A percentile compares a stretch with the other conserved stretches of the same genome.
Conservation (phyloP, 805 yeast genomes). For the Wickerhamiella slavikovae region DNA sequence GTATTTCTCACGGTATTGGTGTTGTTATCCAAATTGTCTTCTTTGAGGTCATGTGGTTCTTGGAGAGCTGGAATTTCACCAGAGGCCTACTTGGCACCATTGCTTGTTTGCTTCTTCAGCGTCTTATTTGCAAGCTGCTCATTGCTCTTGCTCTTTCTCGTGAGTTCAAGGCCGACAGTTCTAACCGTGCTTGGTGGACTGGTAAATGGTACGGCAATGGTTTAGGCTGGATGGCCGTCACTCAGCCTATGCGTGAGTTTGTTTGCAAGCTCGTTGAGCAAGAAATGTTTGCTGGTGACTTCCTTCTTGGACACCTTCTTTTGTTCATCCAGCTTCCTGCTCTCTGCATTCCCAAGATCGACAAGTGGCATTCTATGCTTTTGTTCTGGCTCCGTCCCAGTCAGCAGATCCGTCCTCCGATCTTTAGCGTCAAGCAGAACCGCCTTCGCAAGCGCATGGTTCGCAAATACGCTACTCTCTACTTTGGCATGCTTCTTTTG, state of each 20-base stretch:
- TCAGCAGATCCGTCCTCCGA: slow-evolving; percentile 94
- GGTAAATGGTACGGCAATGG: slow-evolving; percentile 98
- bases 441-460: slow-evolving; percentile 95
- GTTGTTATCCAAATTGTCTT: slow-evolving; percentile 71
- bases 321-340: slow-evolving; percentile 80
- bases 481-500: slow-evolving; percentile 44
- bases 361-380: slow-evolving; percentile 96
- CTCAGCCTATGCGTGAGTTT: slow-evolving; percentile 93
- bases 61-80: slow-evolving; percentile 78
- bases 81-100: slow-evolving; percentile 74
- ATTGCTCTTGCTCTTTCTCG: slow-evolving; percentile 66
- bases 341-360: slow-evolving; percentile 66
- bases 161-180: slow-evolving; percentile 87
- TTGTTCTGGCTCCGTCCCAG: slow-evolving; percentile 97
- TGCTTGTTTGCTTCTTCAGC: slow-evolving; percentile 70
- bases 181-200: slow-evolving; percentile 99
- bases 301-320: slow-evolving; percentile 74
- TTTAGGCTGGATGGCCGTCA: slow-evolving; percentile 79
- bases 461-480: slow-evolving; percentile 71
- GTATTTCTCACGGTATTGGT: slow-evolving; percentile 86
- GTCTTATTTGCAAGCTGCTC: slow-evolving; percentile 68
- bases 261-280: slow-evolving; percentile 82
- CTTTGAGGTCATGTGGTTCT: slow-evolving; percentile 92
- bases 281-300: slow-evolving; percentile 94
- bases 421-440: slow-evolving; percentile 89